Base-by-base conservation (phyloP, 352 stramenopile genomes). In the Pythium oligandrum region DNA sequence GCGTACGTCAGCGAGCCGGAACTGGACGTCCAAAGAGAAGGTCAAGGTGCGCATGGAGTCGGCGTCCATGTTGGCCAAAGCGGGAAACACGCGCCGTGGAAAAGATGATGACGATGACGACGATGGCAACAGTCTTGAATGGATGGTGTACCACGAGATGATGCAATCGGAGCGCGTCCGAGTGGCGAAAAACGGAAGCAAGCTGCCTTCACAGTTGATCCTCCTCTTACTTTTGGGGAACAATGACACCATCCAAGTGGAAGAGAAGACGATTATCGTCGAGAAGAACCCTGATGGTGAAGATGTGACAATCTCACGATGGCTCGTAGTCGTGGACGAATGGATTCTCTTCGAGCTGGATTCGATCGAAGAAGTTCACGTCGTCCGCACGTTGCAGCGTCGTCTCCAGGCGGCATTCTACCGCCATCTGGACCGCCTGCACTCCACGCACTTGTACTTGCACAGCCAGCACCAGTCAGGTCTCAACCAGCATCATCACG, bases 101-200 rank as follows among this genome's bases (percentile, higher is more conserved):
- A 68, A 45, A 35, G 72, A 59, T 0, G 50, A 51, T 47, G 44
- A 48, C 2, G 48, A 39, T 49, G 61, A 68, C 17, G 52, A 61
- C 31, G 54, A 76, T 26, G 47, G 34, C 31, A 64, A 51, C 1
- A 55, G 57, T 26, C 66, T 79, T 33, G 72, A 93, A 48, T 93
- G 79, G 79, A 72, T 88, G 7, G 68, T 88, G 51, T 93, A 88
- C 51, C 79, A 93, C 49, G 83, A 90, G 61, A 93, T 93, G 83
- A 88, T 88, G 75, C 83, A 93, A 54, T 85, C 76, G 2, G 76
- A 88, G 44, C 74, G 68, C 48, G 76, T 62, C 10, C 79, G 83
- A 6, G 52, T 85, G 4, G 83, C 80, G 7, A 87, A 88, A 53
- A 84, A 90, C 57, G 74, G 68, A 12, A 86, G 79, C 4, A 89